These are phyloP conservation scores for Erodium texanum DNA, from an alignment of 441 rosid species.

Conservation along the genomic window DNA sequence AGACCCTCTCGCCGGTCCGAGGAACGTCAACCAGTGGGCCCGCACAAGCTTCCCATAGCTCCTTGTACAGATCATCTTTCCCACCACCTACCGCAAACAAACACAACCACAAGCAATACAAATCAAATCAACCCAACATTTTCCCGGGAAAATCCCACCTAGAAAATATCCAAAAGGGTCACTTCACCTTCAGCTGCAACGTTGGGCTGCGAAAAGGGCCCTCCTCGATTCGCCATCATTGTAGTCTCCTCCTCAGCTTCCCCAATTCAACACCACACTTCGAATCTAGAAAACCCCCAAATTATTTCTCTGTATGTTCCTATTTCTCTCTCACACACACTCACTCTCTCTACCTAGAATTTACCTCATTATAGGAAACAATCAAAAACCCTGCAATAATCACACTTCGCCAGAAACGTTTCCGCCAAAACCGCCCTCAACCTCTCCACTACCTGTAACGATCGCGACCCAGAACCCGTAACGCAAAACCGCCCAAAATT, in stretches of 20 bases:
- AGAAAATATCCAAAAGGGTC: neutral
- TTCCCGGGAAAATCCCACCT: constrained; percentile 12
- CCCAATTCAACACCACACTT: constrained; percentile 12
- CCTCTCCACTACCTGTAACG: constrained; percentile 19
- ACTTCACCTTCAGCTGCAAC: constrained; percentile 28
- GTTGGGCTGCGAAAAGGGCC: constrained; percentile 31
- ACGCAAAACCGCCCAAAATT: constrained; percentile 29
- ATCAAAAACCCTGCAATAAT: no score
- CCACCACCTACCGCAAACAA: constrained; percentile 14
- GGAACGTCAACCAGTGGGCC: constrained; percentile 63
- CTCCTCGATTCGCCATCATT: constrained; percentile 47
- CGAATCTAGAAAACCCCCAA: constrained; percentile 8
- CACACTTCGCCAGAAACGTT: no score
- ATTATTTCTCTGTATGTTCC: neutral
- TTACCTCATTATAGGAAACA: no score
- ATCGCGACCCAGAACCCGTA: constrained; percentile 21
- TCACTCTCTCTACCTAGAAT: no score
- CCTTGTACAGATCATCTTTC: constrained; percentile 36
- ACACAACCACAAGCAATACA: no score
- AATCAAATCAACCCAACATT: neutral
- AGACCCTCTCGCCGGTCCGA: constrained; percentile 35
- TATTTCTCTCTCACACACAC: no score
- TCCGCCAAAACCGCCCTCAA: neutral
- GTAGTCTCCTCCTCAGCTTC: constrained; percentile 12
- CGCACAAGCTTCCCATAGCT: constrained; percentile 56